Evolutionary conservation across 306 rosid genomes (phyloP), one percentile per base, ranked within the genome.

Genomic region (Leucaena leucocephala): DNA sequence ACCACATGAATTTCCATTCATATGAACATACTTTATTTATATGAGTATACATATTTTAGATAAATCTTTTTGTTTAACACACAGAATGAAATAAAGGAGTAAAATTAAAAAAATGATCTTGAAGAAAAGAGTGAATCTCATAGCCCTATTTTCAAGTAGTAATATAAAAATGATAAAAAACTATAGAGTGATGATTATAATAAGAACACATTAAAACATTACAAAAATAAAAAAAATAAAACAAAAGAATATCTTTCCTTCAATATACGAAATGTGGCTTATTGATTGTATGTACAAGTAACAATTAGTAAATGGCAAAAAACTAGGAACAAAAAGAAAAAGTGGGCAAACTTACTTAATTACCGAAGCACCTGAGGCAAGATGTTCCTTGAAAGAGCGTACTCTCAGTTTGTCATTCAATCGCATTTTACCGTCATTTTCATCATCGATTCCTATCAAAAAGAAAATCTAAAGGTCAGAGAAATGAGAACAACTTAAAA

Each of bases 381-480:
- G 77, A 85, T 94, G 92, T 81, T 78, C 80, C 84, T 80, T 91
- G 69, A 16, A 94, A 87, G 86, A 94, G 69, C 84, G 42, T 63
- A 92, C 90, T 81, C 98, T 91, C 84, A 87, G 77, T 86, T 91
- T 91, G 84, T 94, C 97, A 86, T 94, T 83, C 49, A 94, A 89
- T 36, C 90, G 83, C 72, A 83, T 44, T 35, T 63, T 74, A 33
- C 86, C 97, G 71, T 86, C 36, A 22, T 94, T 90, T 80, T 92
- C 95, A 45, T 94, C 98, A 88, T 94, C 98, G 95, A 94, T 88
- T 59, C 98, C 98, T 94, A 84, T 39, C 74, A 86, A 79, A 74
- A 12, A 35, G 58, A 67, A 85, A 79, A 72, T 74, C 58, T 13
- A 45, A 9, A 22, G 54, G 55, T 35, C 39, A 55, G 48, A 81